Percentiles rank a stretch among this genome's conserved stretches.
Conservation (phyloP, 2,329 filamentous ascomycete species). For the Aurifilum marmelostoma region DNA sequence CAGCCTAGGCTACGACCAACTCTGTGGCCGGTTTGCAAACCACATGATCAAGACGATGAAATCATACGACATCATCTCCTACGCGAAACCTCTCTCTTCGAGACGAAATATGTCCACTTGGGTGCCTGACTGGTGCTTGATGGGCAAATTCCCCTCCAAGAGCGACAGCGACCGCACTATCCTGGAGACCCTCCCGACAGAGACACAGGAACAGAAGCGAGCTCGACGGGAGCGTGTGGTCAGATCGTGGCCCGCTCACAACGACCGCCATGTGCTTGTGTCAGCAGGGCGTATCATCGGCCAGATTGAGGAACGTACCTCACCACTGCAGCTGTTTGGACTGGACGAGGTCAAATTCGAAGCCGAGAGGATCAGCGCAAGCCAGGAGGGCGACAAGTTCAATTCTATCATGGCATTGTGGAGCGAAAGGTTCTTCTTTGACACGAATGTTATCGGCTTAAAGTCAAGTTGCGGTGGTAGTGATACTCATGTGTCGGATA, state of each 20-base stretch:
- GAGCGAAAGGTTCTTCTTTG: neutral
- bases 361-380: neutral
- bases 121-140: neutral
- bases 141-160: no score
- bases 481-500: no score
- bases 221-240: neutral
- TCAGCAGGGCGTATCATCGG: neutral
- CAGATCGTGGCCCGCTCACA: neutral
- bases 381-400: neutral
- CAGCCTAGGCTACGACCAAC: neutral
- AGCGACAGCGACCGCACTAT: neutral
- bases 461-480: no score
- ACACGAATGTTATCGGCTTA: no score
- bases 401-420: neutral
- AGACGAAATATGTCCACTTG: no score
- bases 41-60: conserved; percentile 1
- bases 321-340: neutral
- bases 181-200: neutral
- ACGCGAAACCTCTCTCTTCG: neutral
- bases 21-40: conserved; percentile 4
- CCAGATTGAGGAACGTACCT: neutral
- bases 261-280: neutral
- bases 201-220: neutral
- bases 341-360: neutral
- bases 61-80: neutral